phyloP scores from a whole-genome alignment of 148 eudicot genomes.

The Beta vulgaris region DNA sequence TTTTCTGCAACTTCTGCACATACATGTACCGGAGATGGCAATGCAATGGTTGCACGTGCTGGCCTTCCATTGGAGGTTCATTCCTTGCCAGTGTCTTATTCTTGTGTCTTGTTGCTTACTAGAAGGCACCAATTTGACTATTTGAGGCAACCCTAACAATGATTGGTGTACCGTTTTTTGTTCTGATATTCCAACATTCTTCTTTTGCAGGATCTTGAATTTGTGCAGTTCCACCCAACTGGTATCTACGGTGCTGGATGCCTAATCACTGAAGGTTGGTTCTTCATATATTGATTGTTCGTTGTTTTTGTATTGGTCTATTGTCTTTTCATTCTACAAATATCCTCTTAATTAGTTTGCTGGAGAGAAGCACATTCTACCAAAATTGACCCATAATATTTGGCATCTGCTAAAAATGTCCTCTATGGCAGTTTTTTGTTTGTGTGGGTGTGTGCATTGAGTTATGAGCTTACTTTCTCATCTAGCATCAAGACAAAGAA shows the following conservation, averaged over 20 bases:
- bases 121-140: background rate
- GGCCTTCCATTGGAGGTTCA: constrained; percentile 84
- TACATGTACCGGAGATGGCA: constrained; percentile 99
- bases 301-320: background rate
- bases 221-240: constrained; percentile 98
- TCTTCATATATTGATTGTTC: background rate
- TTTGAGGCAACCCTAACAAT: constrained; percentile 13
- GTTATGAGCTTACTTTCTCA: background rate
- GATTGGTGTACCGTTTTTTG: background rate
- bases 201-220: constrained; percentile 82
- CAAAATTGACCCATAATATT: background rate
- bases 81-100: background rate
- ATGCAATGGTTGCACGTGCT: constrained; percentile 99
- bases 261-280: constrained; percentile 89
- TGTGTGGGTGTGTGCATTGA: background rate
- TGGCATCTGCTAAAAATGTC: background rate
- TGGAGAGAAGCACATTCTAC: background rate
- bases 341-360: background rate
- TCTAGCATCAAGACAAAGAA: background rate
- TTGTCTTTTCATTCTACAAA: background rate
- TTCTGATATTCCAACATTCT: constrained; percentile 3
- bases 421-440: background rate
- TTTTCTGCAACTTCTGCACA: constrained; percentile 98
- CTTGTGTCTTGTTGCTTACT: constrained; percentile 1
- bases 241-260: constrained; percentile 99